Evolutionary conservation across 2,329 filamentous ascomycete species (phyloP), one percentile per base, ranked within the genome.

Genomic region (Diaporthe australafricana): DNA sequence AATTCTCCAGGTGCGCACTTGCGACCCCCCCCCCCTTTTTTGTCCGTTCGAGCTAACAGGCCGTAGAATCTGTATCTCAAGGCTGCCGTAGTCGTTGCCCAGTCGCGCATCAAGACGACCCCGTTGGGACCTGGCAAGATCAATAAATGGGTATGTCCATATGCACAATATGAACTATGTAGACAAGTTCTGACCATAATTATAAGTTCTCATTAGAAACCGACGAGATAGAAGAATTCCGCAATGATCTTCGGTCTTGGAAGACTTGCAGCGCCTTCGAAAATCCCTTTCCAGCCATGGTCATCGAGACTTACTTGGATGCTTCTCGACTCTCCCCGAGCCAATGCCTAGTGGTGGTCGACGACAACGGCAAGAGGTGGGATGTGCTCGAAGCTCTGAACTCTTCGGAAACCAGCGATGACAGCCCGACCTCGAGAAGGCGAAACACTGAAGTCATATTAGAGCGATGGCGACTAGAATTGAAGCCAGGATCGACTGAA

Each of bases 301-400:
- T 97, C 75, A 94, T 99, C 78, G 96, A 99, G 82, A 93, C 95
- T 27, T 98, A 94, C 79, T 86, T 98, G 48, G 94, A 98, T 80
- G 91, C 92, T 16, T 92, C 93, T 45, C 88, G 90, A 40, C 87
- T 98, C 68, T 93, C 93, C 52, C 91, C 92, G 73, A 96, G 92
- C 77, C 95, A 99, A 82, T 95, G 93, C 76, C 85, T 99, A 67
- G 95, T 98, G 70, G 89, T 96, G 74, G 85, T 96, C 56, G 96
- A 98, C 82, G 94, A 98, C 38, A 88, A 93, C 78, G 96, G 95
- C 63, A 97, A 97, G 84, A 90, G 94, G 74, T 98, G 94, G 93
- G 95, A 98, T 84, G 96, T 98, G 22, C 84, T 93, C 77, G 95
- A 97, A 79, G 93, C 94, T 53, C 85, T 98, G 73, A 92, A 92